Evolutionary conservation across 352 stramenopile species (phyloP).

Genomic region (Phytophthora crassamura): DNA sequence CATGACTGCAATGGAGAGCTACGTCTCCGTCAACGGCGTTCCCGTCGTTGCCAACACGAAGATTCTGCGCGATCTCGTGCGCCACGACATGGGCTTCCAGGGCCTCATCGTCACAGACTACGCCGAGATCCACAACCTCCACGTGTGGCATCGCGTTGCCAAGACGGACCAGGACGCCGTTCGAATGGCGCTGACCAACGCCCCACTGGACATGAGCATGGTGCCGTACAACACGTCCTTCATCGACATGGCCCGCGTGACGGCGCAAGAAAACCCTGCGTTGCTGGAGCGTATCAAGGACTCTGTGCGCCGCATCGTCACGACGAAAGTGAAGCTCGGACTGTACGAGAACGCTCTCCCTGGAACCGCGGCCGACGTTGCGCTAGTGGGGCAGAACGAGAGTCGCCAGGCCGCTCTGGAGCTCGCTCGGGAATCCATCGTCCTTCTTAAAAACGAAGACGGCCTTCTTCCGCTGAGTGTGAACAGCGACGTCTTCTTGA

Average conservation of each 20-base stretch:
- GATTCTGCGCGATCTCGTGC: conserved; percentile 83
- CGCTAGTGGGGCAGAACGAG: conserved; percentile 53
- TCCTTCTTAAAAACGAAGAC: conserved; percentile 87
- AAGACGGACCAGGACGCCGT: conserved; percentile 64
- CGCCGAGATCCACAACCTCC: conserved; percentile 91
- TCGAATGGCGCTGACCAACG: conserved; percentile 70
- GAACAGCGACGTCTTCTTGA: conserved; percentile 63
- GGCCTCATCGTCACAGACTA: conserved; percentile 94
- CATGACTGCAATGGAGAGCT: conserved; percentile 94
- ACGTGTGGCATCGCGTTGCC: conserved; percentile 65
- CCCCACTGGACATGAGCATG: conserved; percentile 94
- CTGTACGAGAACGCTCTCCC: conserved; percentile 76
- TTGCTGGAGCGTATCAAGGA: conserved; percentile 56
- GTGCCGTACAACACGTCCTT: conserved; percentile 61
- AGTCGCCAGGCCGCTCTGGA: conserved; percentile 67
- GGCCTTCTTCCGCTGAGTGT: conserved; percentile 54
- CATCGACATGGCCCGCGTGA: conserved; percentile 54
- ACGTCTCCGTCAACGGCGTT: conserved; percentile 93
- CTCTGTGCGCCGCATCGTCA: conserved; percentile 71
- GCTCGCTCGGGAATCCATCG: conserved; percentile 80
- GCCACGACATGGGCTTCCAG: conserved; percentile 87
- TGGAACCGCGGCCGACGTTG: conserved; percentile 44
- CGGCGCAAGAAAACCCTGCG: conserved; percentile 44
- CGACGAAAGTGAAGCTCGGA: conserved; percentile 74
- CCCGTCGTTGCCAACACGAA: conserved; percentile 88